Conservation (phyloP, 2,329 filamentous ascomycete genomes). For the Pyricularia sp. region DNA sequence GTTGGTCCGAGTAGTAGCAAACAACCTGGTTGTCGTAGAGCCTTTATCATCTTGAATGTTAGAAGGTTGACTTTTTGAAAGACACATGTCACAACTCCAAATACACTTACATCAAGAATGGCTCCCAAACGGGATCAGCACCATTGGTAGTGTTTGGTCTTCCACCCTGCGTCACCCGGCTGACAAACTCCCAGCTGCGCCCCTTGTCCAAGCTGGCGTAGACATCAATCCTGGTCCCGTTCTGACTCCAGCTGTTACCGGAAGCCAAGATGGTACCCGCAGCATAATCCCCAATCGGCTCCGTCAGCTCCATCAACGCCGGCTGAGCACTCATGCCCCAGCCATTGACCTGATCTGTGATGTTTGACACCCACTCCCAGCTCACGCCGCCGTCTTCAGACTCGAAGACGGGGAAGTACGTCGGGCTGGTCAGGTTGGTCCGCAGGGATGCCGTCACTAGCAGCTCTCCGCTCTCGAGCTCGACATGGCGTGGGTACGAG, state of each 20-base stretch:
- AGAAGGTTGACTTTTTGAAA: neutral
- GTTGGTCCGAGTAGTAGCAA: constrained; percentile 64
- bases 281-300: constrained; percentile 44
- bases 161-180: constrained; percentile 55
- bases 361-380: constrained; percentile 54
- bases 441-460: constrained; percentile 32
- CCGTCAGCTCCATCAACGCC: constrained; percentile 53
- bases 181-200: constrained; percentile 57
- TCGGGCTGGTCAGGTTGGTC: constrained; percentile 41
- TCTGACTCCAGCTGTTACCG: constrained; percentile 53
- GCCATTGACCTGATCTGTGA: constrained; percentile 54
- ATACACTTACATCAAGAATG: constrained; percentile 41
- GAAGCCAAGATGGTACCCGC: constrained; percentile 55
- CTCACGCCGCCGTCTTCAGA: constrained; percentile 45
- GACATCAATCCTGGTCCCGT: constrained; percentile 57
- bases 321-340: constrained; percentile 64
- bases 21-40: constrained; percentile 49
- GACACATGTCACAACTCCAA: neutral
- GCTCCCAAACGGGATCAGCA: constrained; percentile 63
- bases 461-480: constrained; percentile 35
- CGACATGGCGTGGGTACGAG: constrained; percentile 13
- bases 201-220: constrained; percentile 57
- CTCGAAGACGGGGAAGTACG: constrained; percentile 44
- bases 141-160: constrained; percentile 53
- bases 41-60: constrained; percentile 17